Evolutionary conservation across 1,284 basidiomycete species (phyloP).

Genomic region (Leccinum solheimii): DNA sequence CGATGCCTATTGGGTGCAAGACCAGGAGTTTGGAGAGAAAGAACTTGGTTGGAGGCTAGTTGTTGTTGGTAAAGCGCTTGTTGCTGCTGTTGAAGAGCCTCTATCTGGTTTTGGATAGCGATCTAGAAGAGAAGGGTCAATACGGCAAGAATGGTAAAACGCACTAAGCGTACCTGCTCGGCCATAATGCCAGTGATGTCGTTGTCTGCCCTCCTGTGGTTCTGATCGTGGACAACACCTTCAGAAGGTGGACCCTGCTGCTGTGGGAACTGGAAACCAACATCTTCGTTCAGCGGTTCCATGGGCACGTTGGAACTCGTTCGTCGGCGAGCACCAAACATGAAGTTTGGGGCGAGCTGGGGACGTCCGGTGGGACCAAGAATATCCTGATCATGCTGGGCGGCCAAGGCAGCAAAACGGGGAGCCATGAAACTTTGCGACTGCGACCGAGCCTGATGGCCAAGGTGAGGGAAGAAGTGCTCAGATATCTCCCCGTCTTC

Average conservation of each 20-base stretch:
- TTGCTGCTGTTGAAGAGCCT: conserved; percentile 87
- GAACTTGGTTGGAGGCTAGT: conserved; percentile 71
- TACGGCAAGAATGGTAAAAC: neutral
- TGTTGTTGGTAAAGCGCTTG: conserved; percentile 86
- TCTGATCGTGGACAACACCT: conserved; percentile 40
- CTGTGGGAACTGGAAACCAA: conserved; percentile 81
- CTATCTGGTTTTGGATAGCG: conserved; percentile 87
- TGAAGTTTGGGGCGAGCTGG: conserved; percentile 85
- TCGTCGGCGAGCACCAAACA: conserved; percentile 77
- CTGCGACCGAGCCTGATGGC: conserved; percentile 70
- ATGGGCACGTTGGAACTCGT: conserved; percentile 49
- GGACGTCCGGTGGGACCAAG: conserved; percentile 82
- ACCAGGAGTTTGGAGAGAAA: conserved; percentile 70
- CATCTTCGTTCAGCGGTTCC: conserved; percentile 74
- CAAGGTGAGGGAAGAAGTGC: conserved; percentile 45
- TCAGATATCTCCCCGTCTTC: conserved; percentile 81
- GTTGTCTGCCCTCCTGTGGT: conserved; percentile 60
- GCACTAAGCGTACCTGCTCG: conserved; percentile 64
- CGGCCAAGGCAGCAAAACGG: conserved; percentile 82
- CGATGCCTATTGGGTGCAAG: conserved; percentile 75
- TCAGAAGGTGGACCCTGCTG: conserved; percentile 49
- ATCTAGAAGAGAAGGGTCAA: conserved; percentile 54
- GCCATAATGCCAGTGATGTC: conserved; percentile 88
- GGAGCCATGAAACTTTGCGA: conserved; percentile 84
- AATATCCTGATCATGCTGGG: conserved; percentile 68